Evolutionary conservation across 73 alveolate genomes (phyloP), one percentile per base, ranked within the genome.

Genomic region (Durusdinium trenchii): DNA sequence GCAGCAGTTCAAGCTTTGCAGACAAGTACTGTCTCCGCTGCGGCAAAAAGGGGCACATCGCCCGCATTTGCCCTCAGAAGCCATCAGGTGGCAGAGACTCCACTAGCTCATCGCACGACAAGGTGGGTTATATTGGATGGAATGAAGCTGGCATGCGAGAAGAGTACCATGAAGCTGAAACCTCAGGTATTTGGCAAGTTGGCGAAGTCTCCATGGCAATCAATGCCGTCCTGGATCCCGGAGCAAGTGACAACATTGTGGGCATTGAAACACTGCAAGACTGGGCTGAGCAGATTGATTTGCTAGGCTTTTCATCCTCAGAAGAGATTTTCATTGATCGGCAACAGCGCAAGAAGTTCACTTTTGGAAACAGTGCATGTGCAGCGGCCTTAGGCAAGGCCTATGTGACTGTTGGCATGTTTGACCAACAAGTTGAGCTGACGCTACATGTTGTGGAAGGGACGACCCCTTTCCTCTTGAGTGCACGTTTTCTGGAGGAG

Each of bases 41-140:
- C 38, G 94, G 94, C 30, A 84, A 84, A 54, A 84, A 84, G 57
- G 94, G 94, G 12, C 94, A 84, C 54, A 51, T 32, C 0, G 94
- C 94, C 10, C 50, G 78, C 26, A 20, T 35, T 12, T 84, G 94
- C 23, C 94, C 94, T 4, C 94, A 84, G 57, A 32, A 54, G 6
- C 79, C 94, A 9, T 38, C 42, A 30, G 32, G 69, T 0, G 54
- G 42, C 57, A 47, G 38, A 47, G 79, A 57, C 40, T 43, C 35
- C 0, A 40, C 54, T 0, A 47, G 75, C 2, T n/a, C n/a, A n/a
- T n/a, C n/a, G n/a, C n/a, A n/a, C n/a, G 64, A 82, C 42, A 47
- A 82, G 47, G 54, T 52, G 35, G 94, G 94, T 51, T 84, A 7
- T 50, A 51, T 73, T 3, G 84, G 84, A n/a, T 1, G 47, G 51